A percentile compares a stretch with the other conserved stretches of the same genome.
phyloP scores from a whole-genome alignment of 2,329 filamentous ascomycete genomes.

The Stagonosporopsis chrysanthemi region DNA sequence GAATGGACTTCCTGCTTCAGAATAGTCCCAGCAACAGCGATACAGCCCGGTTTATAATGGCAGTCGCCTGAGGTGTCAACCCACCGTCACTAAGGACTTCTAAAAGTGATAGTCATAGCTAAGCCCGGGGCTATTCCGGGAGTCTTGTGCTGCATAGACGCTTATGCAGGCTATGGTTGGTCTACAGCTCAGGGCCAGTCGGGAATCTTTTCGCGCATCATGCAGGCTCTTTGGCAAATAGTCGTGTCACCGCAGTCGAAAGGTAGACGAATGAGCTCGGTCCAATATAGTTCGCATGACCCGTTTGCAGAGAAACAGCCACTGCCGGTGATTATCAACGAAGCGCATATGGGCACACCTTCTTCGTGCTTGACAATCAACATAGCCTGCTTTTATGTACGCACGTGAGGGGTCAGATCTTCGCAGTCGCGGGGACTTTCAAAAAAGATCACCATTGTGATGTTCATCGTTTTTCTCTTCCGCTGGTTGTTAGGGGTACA shows the following conservation, averaged over 20 bases:
- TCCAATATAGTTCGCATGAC: background rate
- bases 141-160: slow-evolving; percentile 5
- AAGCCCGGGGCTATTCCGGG: slow-evolving; percentile 4
- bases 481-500: background rate
- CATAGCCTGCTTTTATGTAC: background rate
- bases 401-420: background rate
- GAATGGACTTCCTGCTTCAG: background rate
- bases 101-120: slow-evolving; percentile 1
- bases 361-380: background rate
- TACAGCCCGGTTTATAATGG: slow-evolving; percentile 1
- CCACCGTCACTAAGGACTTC: background rate
- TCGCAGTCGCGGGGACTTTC: background rate
- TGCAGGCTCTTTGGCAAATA: background rate
- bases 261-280: background rate
- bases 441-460: background rate
- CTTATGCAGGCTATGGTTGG: slow-evolving; percentile 14
- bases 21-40: slow-evolving; percentile 4
- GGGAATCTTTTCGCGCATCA: background rate
- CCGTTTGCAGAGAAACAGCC: background rate
- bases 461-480: background rate
- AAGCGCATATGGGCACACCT: background rate
- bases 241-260: background rate
- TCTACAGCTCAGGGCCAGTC: background rate
- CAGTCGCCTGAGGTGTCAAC: slow-evolving; percentile 2
- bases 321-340: background rate